These are phyloP conservation scores for Cordyceps javanica DNA, from an alignment of 2,329 filamentous ascomycete species.

Conservation along the genomic window DNA sequence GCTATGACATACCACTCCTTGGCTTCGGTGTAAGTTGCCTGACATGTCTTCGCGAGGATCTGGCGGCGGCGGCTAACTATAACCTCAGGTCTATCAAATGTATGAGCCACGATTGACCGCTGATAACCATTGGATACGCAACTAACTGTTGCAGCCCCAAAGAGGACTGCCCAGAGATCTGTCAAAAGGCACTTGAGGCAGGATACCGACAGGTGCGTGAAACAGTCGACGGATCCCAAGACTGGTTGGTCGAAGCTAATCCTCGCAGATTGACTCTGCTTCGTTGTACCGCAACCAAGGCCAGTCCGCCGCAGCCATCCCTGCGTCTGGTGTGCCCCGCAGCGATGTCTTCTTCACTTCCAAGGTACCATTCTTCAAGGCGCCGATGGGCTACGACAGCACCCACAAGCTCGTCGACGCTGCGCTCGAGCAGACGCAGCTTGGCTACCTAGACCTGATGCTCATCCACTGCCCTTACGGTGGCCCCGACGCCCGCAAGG, in stretches of 20 bases:
- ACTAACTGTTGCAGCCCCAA: constrained; percentile 20
- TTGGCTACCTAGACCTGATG: constrained; percentile 63
- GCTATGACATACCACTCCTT: constrained; percentile 45
- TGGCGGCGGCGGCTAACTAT: neutral
- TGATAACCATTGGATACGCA: neutral
- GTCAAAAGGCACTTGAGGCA: constrained; percentile 39
- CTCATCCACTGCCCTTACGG: constrained; percentile 58
- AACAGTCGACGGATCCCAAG: neutral
- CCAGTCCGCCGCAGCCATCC: constrained; percentile 39
- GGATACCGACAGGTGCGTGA: constrained; percentile 48
- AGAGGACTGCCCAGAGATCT: constrained; percentile 29
- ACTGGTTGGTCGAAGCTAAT: neutral
- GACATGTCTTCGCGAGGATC: constrained; percentile 2
- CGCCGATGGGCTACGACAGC: constrained; percentile 50
- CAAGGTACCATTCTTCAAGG: constrained; percentile 41
- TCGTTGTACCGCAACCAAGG: constrained; percentile 46
- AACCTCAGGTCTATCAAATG: constrained; percentile 45
- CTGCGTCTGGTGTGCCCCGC: constrained; percentile 35
- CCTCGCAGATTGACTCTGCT: constrained; percentile 45
- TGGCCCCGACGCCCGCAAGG: constrained; percentile 49
- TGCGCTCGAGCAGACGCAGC: constrained; percentile 54
- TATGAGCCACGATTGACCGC: constrained; percentile 23
- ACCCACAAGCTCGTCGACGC: constrained; percentile 58
- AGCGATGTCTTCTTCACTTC: constrained; percentile 50
- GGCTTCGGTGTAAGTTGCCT: constrained; percentile 45